These are phyloP conservation scores for Pythium sp. DNA, from an alignment of 352 stramenopile genomes.

Conservation along the genomic window DNA sequence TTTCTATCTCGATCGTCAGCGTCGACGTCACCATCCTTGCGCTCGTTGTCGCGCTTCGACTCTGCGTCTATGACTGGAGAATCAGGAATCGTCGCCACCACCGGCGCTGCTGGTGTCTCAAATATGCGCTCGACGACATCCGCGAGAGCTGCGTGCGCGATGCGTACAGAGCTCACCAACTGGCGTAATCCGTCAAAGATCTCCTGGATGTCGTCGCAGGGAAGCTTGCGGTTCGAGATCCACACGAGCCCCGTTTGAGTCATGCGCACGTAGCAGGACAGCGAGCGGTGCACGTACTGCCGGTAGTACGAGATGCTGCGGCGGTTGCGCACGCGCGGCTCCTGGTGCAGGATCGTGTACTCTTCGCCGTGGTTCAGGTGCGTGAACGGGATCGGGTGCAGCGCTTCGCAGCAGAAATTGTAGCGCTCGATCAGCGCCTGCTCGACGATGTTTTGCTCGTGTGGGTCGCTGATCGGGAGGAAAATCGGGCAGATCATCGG, in stretches of 20 bases:
- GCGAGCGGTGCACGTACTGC: slow-evolving; percentile 22
- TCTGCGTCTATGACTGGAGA: neutral
- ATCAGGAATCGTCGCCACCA: neutral
- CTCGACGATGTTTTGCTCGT: slow-evolving; percentile 60
- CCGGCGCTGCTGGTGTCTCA: slow-evolving; percentile 21
- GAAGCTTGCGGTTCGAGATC: slow-evolving; percentile 78
- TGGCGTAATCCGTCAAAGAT: slow-evolving; percentile 63
- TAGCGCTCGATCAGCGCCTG: slow-evolving; percentile 53
- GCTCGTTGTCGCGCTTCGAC: neutral
- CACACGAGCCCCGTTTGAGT: slow-evolving; percentile 76
- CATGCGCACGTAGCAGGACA: slow-evolving; percentile 28
- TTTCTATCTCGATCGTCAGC: neutral
- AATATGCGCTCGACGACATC: slow-evolving; percentile 32
- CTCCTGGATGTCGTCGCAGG: slow-evolving; percentile 62
- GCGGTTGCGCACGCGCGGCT: slow-evolving; percentile 16
- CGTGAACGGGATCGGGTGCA: slow-evolving; percentile 30
- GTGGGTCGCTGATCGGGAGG: slow-evolving; percentile 43
- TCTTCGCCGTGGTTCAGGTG: slow-evolving; percentile 22
- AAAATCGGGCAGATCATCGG: slow-evolving; percentile 77
- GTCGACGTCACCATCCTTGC: neutral
- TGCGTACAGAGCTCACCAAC: slow-evolving; percentile 47
- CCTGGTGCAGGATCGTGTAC: slow-evolving; percentile 17
- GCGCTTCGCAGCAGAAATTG: slow-evolving; percentile 68
- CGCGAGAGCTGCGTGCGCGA: slow-evolving; percentile 37
- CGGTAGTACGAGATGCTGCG: slow-evolving; percentile 22